Percentiles rank a stretch among this genome's conserved stretches.
These are phyloP conservation scores for Carex myosuroides DNA, from an alignment of 176 grass and related monocot genomes.

Conservation along the genomic window DNA sequence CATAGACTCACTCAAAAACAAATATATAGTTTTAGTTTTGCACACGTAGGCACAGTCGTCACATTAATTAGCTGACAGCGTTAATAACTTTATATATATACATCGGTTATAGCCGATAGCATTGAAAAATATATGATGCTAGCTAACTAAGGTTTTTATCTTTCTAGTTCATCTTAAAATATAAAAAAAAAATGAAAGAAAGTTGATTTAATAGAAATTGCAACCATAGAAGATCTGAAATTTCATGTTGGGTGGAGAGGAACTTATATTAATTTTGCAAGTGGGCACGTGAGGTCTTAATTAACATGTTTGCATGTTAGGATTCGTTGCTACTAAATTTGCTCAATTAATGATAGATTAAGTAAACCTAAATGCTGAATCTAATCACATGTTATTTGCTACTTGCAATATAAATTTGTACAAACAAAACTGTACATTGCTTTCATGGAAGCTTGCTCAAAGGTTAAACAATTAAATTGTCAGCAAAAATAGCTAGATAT, in stretches of 20 bases:
- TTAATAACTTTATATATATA: too few species aligned
- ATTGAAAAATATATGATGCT: too few species aligned
- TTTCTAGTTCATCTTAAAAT: too few species aligned
- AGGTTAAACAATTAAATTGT: neutral
- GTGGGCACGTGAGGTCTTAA: slow-evolving; percentile 14
- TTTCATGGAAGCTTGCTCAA: slow-evolving; percentile 13
- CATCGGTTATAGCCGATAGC: too few species aligned
- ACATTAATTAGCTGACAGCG: too few species aligned
- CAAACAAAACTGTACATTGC: neutral
- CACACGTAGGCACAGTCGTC: too few species aligned
- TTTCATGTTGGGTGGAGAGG: neutral
- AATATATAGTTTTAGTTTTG: too few species aligned
- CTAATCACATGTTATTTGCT: slow-evolving; percentile 16
- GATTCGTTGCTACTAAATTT: slow-evolving; percentile 22
- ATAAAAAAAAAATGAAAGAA: too few species aligned
- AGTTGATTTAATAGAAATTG: neutral
- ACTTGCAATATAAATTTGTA: slow-evolving; percentile 21
- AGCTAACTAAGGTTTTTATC: too few species aligned
- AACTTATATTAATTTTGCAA: slow-evolving; percentile 20
- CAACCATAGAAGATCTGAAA: slow-evolving; percentile 17
- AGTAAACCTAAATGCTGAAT: slow-evolving; percentile 18
- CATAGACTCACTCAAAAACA: too few species aligned
- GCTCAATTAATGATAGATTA: slow-evolving; percentile 17
- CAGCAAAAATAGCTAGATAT: neutral
- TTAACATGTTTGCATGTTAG: slow-evolving; percentile 22